Evolutionary conservation across 352 stramenopile species (phyloP).

Genomic region (Phytophthora macrochlamydospora): DNA sequence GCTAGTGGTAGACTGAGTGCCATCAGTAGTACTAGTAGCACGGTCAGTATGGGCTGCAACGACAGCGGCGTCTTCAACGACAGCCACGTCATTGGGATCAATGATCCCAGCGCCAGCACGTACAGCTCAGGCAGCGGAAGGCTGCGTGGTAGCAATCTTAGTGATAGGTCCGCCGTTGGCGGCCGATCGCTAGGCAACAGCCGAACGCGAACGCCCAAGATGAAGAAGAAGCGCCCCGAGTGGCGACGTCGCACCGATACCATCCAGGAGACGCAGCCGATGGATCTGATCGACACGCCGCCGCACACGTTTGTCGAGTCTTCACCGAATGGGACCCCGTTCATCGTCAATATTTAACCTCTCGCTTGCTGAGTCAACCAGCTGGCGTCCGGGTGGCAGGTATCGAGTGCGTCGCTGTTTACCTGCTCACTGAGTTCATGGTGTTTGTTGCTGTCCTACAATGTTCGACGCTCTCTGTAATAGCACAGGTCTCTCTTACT

Average conservation of each 20-base stretch:
- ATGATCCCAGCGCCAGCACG: constrained; percentile 21
- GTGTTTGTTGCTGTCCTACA: constrained; percentile 34
- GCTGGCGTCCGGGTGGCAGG: constrained; percentile 12
- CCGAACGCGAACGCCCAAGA: constrained; percentile 29
- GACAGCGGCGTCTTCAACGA: constrained; percentile 30
- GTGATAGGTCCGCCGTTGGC: constrained; percentile 12
- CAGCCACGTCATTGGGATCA: constrained; percentile 6
- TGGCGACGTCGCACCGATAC: constrained; percentile 46
- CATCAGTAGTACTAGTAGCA: constrained; percentile 35
- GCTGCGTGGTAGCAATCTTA: constrained; percentile 26
- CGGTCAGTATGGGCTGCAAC: constrained; percentile 31
- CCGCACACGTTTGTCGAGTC: constrained; percentile 46
- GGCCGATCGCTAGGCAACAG: constrained; percentile 18
- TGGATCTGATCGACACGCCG: constrained; percentile 33
- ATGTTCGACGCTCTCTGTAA: constrained; percentile 17
- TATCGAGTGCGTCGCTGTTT: constrained; percentile 24
- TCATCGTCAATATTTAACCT: constrained; percentile 67
- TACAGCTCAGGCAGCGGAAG: constrained; percentile 21
- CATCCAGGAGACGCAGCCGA: constrained; percentile 41
- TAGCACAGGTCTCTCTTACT: neutral
- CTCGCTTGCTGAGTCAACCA: constrained; percentile 12
- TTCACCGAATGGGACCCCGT: constrained; percentile 56
- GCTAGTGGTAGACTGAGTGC: constrained; percentile 27
- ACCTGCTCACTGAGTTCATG: constrained; percentile 11
- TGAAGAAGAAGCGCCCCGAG: constrained; percentile 42